Base-by-base conservation (phyloP, 2,329 filamentous ascomycete species). In the Colletotrichum tabaci region DNA sequence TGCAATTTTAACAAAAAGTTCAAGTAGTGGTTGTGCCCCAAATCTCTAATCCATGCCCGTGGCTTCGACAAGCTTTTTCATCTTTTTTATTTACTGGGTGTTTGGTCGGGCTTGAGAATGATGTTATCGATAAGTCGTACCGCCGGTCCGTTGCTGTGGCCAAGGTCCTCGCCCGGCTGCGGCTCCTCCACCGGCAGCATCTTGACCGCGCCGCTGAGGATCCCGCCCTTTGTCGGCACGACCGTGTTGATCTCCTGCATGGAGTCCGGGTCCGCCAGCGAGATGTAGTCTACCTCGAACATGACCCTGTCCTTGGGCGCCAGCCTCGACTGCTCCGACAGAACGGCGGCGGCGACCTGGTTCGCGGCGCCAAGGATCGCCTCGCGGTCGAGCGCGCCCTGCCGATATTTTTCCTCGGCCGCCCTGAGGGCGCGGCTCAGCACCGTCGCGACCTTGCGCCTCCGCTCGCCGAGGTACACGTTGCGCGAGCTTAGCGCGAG, bases 71-170 rank as follows among this genome's bases (percentile, higher is more conserved):
- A 47, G 15, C 44, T 52, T 38, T 23, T n/a, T 62, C 71, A n/a
- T 8, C n/a, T 26, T 16, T 44, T n/a, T 47, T 35, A 8, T 21
- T 49, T 67, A 71, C 38, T 71, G 70, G 49, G 61, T 62, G 49
- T 73, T 38, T 38, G 35, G 35, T 38, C 74, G 0, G 88, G 85
- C 75, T 87, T 83, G 44, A 96, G 80, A 66, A 97, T 92, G 74
- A 98, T 91, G 78, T 99, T 99, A 79, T 99, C 96, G 80, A 99
- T 98, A 81, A 99, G 84, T 73, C 96, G 88, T 58, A 99, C 96
- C 1, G 91, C 80, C 18, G 94, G 93, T 1, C 92, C 92, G 4
- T 90, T 91, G 66, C 89, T 87, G 72, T 90, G 90, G 4, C 95
- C 95, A 35, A 95, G 81, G 74, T 95, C 91, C 80, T 98, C 95